These are phyloP conservation scores for Bondarzewia mesenterica DNA, from an alignment of 1,284 basidiomycete species.

Conservation along the genomic window DNA sequence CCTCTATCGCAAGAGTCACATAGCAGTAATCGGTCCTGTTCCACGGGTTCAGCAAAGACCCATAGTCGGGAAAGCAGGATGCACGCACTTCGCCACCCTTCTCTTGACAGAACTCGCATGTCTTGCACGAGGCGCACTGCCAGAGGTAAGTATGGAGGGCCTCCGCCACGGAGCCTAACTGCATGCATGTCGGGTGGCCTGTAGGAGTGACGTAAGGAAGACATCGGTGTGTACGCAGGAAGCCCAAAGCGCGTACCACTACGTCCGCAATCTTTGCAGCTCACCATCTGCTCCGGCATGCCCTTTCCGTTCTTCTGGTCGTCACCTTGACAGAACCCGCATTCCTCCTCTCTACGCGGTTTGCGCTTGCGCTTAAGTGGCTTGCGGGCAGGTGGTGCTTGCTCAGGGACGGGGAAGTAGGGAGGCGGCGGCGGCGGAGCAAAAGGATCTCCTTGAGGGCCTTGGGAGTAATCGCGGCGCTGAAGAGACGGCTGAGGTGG, in stretches of 20 bases:
- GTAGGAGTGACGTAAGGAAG: neutral
- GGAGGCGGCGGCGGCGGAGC: constrained; percentile 48
- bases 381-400: constrained; percentile 23
- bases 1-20: constrained; percentile 90
- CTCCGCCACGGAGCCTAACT: constrained; percentile 41
- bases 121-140: constrained; percentile 92
- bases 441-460: constrained; percentile 75
- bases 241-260: constrained; percentile 33
- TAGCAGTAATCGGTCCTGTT: constrained; percentile 76
- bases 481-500: constrained; percentile 7
- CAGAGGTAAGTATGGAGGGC: constrained; percentile 69
- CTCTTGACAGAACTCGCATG: constrained; percentile 79
- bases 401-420: constrained; percentile 40
- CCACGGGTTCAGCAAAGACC: constrained; percentile 11
- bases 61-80: constrained; percentile 6
- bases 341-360: constrained; percentile 48
- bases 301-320: constrained; percentile 48
- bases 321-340: constrained; percentile 60
- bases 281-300: constrained; percentile 55
- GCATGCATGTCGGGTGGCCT: constrained; percentile 80
- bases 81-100: constrained; percentile 82
- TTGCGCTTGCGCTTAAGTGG: constrained; percentile 44
- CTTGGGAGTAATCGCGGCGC: constrained; percentile 47
- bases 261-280: constrained; percentile 62
- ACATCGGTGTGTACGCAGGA: neutral